phyloP scores from a whole-genome alignment of 2,329 filamentous ascomycete species.

The Apiospora hydei region DNA sequence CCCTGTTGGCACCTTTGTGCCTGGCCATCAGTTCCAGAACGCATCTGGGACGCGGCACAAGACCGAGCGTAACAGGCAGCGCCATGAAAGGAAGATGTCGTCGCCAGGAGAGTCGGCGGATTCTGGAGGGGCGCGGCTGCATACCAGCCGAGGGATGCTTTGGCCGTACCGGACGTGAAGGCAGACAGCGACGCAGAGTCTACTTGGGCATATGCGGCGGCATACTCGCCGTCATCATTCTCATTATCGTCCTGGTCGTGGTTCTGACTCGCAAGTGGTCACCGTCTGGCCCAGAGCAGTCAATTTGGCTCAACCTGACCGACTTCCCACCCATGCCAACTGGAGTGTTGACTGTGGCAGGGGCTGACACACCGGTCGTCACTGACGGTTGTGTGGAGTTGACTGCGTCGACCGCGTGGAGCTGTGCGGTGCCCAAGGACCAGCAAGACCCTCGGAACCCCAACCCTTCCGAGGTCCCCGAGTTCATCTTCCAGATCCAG shows the following conservation, averaged over 20 bases:
- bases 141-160: constrained; percentile 70
- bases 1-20: constrained; percentile 53
- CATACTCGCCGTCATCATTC: constrained; percentile 62
- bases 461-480: constrained; percentile 73
- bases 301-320: constrained; percentile 82
- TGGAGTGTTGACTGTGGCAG: constrained; percentile 80
- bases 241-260: constrained; percentile 65
- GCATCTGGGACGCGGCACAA: constrained; percentile 51
- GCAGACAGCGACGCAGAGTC: constrained; percentile 67
- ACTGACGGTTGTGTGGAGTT: constrained; percentile 75
- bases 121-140: constrained; percentile 71
- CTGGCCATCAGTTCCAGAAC: constrained; percentile 51
- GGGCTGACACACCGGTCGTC: constrained; percentile 70
- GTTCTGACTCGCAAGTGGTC: constrained; percentile 55
- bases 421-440: constrained; percentile 83
- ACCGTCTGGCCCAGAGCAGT: constrained; percentile 42
- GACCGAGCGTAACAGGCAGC: constrained; percentile 59
- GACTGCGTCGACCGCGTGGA: constrained; percentile 74
- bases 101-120: constrained; percentile 63
- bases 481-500: constrained; percentile 81
- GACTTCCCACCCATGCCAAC: constrained; percentile 87
- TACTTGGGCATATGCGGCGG: constrained; percentile 61
- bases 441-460: constrained; percentile 69
- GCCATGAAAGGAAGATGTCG: constrained; percentile 69
- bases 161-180: constrained; percentile 68